Evolutionary conservation across 2,329 filamentous ascomycete genomes (phyloP), one percentile per base, ranked within the genome.

Genomic region (Chlorencoelia australis): DNA sequence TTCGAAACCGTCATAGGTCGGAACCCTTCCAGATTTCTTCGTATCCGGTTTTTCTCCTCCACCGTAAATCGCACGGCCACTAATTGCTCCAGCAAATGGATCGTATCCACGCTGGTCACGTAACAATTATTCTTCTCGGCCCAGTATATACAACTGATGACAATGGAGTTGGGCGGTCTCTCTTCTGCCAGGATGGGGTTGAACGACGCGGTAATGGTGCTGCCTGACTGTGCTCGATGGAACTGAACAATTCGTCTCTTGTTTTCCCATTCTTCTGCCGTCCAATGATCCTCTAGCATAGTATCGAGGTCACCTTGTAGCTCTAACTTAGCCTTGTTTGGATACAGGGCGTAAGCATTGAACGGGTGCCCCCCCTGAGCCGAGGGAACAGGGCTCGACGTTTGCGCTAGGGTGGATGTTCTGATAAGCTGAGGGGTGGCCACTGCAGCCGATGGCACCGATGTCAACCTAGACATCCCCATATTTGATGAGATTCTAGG

Each of bases 131-230:
- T 68, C 62, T 87, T 93, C 61, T 94, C 87, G 40, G 81, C 81
- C 91, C 91, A 98, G 68, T 79, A 88, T 54, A 98, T 98, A 66
- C 91, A 98, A 61, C 88, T 95, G 57, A 98, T 85, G 62, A 87
- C 94, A 42, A 93, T 89, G 61, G 82, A 87, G 63, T 89, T 83
- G 3, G 79, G 75, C 1, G 80, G 75, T 15, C 87, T 76, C 44
- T 94, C 83, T 52, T 86, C 83, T 10, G 77, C 75, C 11, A 82
- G 70, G 30, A 95, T 79, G 0, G 87, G 68, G 33, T 79, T 75
- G 64, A 96, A 96, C 10, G 71, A 80, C 10, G 85, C 76, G 21
- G 78, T 80, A 38, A 96, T 80, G 4, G 82, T 85, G 55, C 82
- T 88, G 18, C 86, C 87, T 21, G 69, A 70, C 60, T 96, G 89